Conservation (phyloP, 306 rosid genomes). For the Prinsepia uniflora region DNA sequence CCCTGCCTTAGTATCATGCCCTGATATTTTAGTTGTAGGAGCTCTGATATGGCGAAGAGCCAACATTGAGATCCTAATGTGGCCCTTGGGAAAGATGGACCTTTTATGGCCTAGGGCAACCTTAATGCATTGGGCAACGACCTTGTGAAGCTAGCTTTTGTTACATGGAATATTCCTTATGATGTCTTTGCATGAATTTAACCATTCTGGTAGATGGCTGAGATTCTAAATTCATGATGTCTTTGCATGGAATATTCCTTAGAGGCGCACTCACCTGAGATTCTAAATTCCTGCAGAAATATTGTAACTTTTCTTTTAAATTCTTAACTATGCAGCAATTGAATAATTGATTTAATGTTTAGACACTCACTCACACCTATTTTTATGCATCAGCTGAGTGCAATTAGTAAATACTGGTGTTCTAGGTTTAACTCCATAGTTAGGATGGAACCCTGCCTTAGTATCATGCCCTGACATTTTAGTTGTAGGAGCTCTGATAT, state of each 20-base stretch:
- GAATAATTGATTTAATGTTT: neutral
- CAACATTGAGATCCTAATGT: slow-evolving; percentile 8
- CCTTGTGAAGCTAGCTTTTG: neutral
- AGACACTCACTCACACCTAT: neutral
- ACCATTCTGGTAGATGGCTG: neutral
- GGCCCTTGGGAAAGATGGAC: slow-evolving; percentile 7
- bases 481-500: neutral
- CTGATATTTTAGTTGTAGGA: neutral
- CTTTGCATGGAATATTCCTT: too few relatives aligned
- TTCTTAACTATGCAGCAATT: neutral
- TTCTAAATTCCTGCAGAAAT: neutral
- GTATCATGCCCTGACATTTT: neutral
- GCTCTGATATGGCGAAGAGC: neutral
- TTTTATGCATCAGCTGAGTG: neutral
- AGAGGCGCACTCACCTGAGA: neutral
- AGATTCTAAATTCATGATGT: too few relatives aligned
- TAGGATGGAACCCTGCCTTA: neutral
- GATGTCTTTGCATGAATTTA: neutral
- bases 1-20: neutral
- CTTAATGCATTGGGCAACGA: neutral
- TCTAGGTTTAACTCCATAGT: neutral
- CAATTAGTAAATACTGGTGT: neutral
- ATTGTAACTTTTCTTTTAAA: neutral
- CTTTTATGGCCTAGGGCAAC: slow-evolving; percentile 4
- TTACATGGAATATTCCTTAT: neutral